phyloP scores from a whole-genome alignment of 345 rosid genomes.

The Gossypium ekmanianum region DNA sequence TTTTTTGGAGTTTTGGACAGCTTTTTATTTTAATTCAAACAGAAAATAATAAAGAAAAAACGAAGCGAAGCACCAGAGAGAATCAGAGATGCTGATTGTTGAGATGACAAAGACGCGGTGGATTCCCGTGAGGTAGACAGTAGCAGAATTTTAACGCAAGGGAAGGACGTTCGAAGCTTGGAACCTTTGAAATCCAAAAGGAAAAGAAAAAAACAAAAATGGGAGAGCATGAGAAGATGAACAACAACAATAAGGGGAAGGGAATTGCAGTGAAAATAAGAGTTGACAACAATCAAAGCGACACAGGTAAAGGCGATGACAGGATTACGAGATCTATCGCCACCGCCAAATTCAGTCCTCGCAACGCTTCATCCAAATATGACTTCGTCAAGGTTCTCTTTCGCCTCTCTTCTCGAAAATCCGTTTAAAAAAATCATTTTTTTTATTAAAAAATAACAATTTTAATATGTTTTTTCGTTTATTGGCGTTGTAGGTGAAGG shows the following conservation, averaged over 20 bases:
- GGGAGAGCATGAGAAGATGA: slow-evolving; percentile 25
- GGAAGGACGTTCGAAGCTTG: background rate
- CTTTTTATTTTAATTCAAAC: background rate
- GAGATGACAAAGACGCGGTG: slow-evolving; percentile 5
- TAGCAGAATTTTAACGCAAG: background rate
- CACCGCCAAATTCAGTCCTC: slow-evolving; percentile 46
- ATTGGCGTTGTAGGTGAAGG: slow-evolving; percentile 57
- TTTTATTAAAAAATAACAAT: background rate
- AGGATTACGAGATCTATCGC: slow-evolving; percentile 33
- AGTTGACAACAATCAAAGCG: slow-evolving; percentile 19
- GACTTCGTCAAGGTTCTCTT: slow-evolving; percentile 67
- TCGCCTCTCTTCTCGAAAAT: background rate
- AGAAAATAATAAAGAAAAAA: background rate
- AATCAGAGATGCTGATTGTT: background rate
- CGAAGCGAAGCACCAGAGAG: background rate
- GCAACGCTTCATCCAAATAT: slow-evolving; percentile 75
- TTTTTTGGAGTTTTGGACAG: background rate
- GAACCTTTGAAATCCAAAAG: background rate
- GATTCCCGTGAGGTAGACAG: background rate
- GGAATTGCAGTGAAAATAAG: slow-evolving; percentile 16
- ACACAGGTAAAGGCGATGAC: slow-evolving; percentile 22
- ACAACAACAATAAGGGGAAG: slow-evolving; percentile 18
- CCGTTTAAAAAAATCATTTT: background rate
- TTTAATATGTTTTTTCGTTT: background rate
- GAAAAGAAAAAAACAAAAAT: background rate